Conservation (phyloP, 352 stramenopile genomes). For the Saprolegnia diclina region DNA sequence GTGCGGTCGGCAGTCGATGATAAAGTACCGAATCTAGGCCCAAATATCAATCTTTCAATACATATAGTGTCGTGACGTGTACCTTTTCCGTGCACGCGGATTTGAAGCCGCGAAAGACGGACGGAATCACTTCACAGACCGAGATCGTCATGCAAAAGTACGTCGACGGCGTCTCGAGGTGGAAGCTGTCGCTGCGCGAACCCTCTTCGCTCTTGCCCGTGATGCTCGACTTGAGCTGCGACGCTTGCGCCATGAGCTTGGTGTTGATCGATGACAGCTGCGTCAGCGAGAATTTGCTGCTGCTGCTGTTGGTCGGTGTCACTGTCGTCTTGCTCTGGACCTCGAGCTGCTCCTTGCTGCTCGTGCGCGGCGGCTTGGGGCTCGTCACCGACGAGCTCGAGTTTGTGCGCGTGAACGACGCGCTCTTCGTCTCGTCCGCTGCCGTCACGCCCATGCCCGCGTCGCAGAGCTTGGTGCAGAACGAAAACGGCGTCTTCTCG, state of each 20-base stretch:
- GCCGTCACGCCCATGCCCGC: constrained; percentile 29
- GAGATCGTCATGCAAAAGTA: constrained; percentile 55
- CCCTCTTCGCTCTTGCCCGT: not conserved
- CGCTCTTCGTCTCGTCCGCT: not conserved
- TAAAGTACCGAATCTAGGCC: constrained; percentile 61
- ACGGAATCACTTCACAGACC: constrained; percentile 53
- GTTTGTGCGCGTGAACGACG: constrained; percentile 9
- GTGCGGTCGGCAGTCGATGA: constrained; percentile 60
- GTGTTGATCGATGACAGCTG: constrained; percentile 23
- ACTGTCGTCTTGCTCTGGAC: not conserved
- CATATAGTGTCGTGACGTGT: too few relatives aligned
- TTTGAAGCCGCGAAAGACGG: constrained; percentile 68
- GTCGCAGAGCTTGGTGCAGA: constrained; percentile 49
- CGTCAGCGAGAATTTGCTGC: constrained; percentile 8
- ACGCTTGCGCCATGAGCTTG: constrained; percentile 21
- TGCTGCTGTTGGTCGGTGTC: not conserved
- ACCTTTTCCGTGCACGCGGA: constrained; percentile 30
- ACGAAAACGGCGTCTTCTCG: constrained; percentile 53
- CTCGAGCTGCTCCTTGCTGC: constrained; percentile 15
- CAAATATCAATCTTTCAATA: constrained; percentile 12
- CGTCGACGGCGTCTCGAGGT: constrained; percentile 30
- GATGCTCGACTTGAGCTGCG: constrained; percentile 21
- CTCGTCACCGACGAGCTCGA: not conserved
- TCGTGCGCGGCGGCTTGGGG: constrained; percentile 14
- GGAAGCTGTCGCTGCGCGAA: constrained; percentile 24